Evolutionary conservation across 441 rosid genomes (phyloP), one percentile per base, ranked within the genome.

Genomic region (Populus hybrid): DNA sequence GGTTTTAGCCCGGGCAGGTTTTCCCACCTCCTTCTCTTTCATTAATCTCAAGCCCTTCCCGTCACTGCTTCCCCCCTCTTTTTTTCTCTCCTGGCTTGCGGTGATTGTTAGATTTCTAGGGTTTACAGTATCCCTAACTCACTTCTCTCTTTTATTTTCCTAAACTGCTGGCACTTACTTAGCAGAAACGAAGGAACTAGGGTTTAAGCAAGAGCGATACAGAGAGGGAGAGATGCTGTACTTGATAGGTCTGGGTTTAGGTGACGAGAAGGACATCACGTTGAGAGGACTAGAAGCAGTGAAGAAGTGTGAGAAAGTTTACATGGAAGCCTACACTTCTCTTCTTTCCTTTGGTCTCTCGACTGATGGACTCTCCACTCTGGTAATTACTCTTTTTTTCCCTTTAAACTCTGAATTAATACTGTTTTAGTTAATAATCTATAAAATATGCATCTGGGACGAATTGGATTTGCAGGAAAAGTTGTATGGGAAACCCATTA

Each of bases 261-360:
- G 98, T 3, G 89, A 93, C 73, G 98, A 95, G 82, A 93, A 81
- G 30, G 98, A 95, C 79, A 88, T 95, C 40, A 93, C 98, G 8
- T 69, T 95, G 63, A 88, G 87, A 87, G 99, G 99, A 36, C 80
- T 93, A 21, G 98, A 95, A 24, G 97, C 97, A 0, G 90, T 93
- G 46, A 86, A 87, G 69, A 93, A 83, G 79, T 95, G 93, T 69
- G 93, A 90, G 78, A 91, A 90, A 77, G 88, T 92, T 50, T 92
- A 89, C 86, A 89, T 92, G 82, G 99, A 95, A 88, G 97, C 96
- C 71, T 95, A 95, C 83, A 95, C 99, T 75, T 93, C 99, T 75
- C 95, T 95, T 75, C 91, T 94, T 81, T 94, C 94, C 66, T 94
- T 94, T 23, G 98, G 98, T 76, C 87, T 94, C 83, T 89, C 99